A percentile compares a stretch with the other conserved stretches of the same genome.
Evolutionary conservation across 116 monocot species (phyloP).

Genomic region (Iris pallida): DNA sequence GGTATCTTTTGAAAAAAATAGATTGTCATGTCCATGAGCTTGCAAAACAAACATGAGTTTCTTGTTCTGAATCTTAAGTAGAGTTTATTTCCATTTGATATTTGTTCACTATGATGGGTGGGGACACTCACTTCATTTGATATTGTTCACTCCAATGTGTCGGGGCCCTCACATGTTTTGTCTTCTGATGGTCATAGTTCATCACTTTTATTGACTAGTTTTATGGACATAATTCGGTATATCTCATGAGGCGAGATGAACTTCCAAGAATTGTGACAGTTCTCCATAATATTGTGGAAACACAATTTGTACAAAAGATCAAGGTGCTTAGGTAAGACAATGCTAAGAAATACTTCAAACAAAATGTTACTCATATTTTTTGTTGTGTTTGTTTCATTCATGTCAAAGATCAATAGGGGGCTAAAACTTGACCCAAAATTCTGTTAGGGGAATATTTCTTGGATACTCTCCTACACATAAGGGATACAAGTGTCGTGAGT

Average conservation of each 20-base stretch:
- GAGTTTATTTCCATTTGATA: not conserved
- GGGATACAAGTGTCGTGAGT: too few relatives aligned
- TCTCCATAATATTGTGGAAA: conserved; percentile 5
- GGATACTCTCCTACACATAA: too few relatives aligned
- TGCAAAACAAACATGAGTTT: not conserved
- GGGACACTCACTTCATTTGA: too few relatives aligned
- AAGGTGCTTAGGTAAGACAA: not conserved
- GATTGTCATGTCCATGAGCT: not conserved
- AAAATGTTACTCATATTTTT: too few relatives aligned
- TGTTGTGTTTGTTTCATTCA: too few relatives aligned
- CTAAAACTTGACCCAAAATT: too few relatives aligned
- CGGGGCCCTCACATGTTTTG: not conserved
- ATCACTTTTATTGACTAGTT: not conserved
- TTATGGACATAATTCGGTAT: not conserved
- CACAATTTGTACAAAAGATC: not conserved
- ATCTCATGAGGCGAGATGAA: not conserved
- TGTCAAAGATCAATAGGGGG: too few relatives aligned
- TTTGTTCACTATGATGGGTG: not conserved
- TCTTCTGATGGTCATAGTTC: not conserved
- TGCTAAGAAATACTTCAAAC: not conserved
- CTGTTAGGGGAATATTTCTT: too few relatives aligned
- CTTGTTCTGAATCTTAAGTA: not conserved
- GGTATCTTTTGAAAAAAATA: conserved; percentile 5
- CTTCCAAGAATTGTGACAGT: not conserved
- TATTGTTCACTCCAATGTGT: too few relatives aligned